These are phyloP conservation scores for Wickerhamiella qilinensis DNA, from an alignment of 805 yeast genomes.

Conservation along the genomic window DNA sequence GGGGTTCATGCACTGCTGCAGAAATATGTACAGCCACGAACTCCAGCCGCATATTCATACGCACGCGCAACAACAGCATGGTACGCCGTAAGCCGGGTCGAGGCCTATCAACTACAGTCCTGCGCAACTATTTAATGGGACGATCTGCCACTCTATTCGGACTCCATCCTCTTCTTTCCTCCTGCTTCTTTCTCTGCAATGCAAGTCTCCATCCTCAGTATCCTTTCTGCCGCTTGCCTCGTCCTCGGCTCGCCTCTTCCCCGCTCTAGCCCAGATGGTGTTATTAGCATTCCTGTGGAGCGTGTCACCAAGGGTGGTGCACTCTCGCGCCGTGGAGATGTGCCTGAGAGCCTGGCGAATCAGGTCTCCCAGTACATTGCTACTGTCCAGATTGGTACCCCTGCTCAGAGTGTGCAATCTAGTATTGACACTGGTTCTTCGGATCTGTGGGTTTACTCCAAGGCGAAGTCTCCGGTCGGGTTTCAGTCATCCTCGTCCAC, in stretches of 20 bases:
- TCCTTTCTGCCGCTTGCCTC: not conserved
- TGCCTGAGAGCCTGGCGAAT: constrained; percentile 10
- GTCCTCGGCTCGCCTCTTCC: not conserved
- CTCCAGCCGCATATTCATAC: too few species aligned
- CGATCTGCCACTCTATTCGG: too few species aligned
- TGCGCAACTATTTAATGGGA: too few species aligned
- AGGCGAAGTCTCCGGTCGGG: constrained; percentile 12
- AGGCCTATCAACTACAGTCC: too few species aligned
- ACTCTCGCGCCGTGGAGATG: not conserved
- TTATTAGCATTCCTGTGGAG: not conserved
- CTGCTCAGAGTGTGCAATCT: constrained; percentile 33
- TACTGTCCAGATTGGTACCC: constrained; percentile 31
- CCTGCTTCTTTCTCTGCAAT: too few species aligned
- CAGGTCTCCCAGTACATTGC: constrained; percentile 9
- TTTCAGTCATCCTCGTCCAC: too few species aligned
- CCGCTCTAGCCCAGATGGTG: not conserved
- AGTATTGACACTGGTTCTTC: constrained; percentile 48
- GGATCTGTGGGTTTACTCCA: constrained; percentile 40
- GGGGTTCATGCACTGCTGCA: too few species aligned
- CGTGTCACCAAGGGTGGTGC: too few species aligned
- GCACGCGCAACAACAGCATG: too few species aligned
- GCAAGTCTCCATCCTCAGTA: not conserved
- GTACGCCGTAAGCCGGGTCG: too few species aligned
- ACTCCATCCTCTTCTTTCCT: too few species aligned
- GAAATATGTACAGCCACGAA: too few species aligned